Percentiles rank a stretch among this genome's conserved stretches.
Conservation (phyloP, 2,329 filamentous ascomycete genomes). For the Verticillium albo-atrum region DNA sequence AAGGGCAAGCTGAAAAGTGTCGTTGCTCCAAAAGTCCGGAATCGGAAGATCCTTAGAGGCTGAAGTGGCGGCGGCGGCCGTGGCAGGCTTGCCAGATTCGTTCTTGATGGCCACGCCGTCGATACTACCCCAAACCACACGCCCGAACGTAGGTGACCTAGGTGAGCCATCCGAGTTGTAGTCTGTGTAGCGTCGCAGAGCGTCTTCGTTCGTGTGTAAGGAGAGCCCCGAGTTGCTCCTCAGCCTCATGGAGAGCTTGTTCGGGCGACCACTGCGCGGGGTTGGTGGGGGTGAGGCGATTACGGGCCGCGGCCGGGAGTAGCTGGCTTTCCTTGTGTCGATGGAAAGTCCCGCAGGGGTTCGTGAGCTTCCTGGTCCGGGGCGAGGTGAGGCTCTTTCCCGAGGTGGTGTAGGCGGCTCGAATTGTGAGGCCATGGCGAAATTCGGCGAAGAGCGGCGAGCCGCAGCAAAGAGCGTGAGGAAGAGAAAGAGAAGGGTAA, state of each 20-base stretch:
- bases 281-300: slow-evolving; percentile 20
- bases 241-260: slow-evolving; percentile 22
- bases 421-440: not conserved
- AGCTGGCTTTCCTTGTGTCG: not conserved
- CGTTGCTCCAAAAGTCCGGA: slow-evolving; percentile 43
- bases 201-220: slow-evolving; percentile 37
- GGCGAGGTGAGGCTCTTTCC: not conserved
- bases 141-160: slow-evolving; percentile 16
- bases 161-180: slow-evolving; percentile 36
- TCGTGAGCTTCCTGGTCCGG: not conserved
- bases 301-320: not conserved
- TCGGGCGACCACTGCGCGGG: slow-evolving; percentile 12
- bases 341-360: not conserved
- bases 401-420: not conserved
- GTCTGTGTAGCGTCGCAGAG: slow-evolving; percentile 40
- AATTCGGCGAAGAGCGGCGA: not conserved
- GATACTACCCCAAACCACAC: slow-evolving; percentile 11
- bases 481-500: not conserved
- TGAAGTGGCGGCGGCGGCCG: not conserved
- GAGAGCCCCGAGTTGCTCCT: slow-evolving; percentile 43
- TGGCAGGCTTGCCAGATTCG: not conserved
- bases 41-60: slow-evolving; percentile 17
- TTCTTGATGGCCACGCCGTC: slow-evolving; percentile 10
- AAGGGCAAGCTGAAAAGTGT: slow-evolving; percentile 46
- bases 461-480: not conserved